Percentiles rank a stretch among this genome's conserved stretches.
These are phyloP conservation scores for Ettlia oleoabundans DNA, from an alignment of 139 green algal genomes.

Conservation along the genomic window DNA sequence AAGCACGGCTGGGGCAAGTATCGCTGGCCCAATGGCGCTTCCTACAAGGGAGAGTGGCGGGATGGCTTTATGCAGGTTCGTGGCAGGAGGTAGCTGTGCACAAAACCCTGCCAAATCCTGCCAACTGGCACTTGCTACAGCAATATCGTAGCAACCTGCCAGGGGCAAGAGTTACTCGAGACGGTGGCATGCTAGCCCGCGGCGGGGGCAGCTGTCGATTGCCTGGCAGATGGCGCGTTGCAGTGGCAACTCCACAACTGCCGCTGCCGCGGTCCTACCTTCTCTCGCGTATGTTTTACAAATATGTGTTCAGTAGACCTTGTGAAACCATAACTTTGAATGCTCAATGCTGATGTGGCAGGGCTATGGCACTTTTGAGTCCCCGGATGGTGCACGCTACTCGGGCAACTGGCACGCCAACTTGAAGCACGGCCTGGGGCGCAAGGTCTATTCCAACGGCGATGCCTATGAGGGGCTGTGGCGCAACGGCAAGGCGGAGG, in stretches of 20 bases:
- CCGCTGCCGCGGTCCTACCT: no score
- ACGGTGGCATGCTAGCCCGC: no score
- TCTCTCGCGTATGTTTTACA: no score
- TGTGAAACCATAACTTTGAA: no score
- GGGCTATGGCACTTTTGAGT: slow-evolving; percentile 77
- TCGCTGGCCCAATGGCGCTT: slow-evolving; percentile 72
- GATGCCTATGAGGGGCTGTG: slow-evolving; percentile 83
- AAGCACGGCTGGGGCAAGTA: slow-evolving; percentile 81
- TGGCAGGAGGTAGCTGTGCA: background rate
- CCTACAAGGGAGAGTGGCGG: slow-evolving; percentile 80
- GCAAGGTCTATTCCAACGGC: slow-evolving; percentile 79
- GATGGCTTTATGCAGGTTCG: slow-evolving; percentile 68
- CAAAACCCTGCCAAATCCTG: no score
- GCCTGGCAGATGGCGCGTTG: no score
- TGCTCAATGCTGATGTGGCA: slow-evolving; percentile 40
- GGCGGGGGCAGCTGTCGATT: no score
- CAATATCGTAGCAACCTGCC: no score
- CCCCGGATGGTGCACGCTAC: slow-evolving; percentile 72
- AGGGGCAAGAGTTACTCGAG: no score
- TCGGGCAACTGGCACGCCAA: slow-evolving; percentile 73
- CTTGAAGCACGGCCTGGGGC: slow-evolving; percentile 82
- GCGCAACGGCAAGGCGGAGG: slow-evolving; percentile 38
- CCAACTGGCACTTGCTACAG: no score
- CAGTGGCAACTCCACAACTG: no score
- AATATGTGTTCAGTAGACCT: no score